Evolutionary conservation across 208 protist species (phyloP), one percentile per base, ranked within the genome.

Genomic region (Acanthamoeba triangularis): DNA sequence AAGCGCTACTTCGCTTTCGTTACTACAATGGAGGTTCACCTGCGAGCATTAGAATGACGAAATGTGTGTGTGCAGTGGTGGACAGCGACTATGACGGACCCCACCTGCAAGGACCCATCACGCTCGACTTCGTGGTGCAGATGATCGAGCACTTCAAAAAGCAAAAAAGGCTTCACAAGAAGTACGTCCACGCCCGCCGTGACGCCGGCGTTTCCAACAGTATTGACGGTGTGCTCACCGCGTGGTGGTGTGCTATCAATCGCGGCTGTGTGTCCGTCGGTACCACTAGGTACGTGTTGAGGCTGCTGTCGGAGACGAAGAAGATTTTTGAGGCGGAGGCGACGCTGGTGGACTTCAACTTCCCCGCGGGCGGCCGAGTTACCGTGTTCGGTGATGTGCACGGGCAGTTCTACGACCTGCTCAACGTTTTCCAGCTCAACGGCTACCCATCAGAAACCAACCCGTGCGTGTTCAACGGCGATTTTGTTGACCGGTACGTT

Each of bases 351-450:
- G 96, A 98, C 28, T 98, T 99, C 65, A 97, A 97, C 5, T 96
- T 95, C 90, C 54, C 69, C 10, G 56, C 14, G 90, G 72, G 59
- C 35, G 37, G 44, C 1, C 88, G 96, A 41, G 98, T 99, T 93
- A 99, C 98, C 28, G 99, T 99, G 37, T 99, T 99, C 98, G 99
- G 99, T 78, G 99, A 99, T 97, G 99, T 99, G 14, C 99, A 99
- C 97, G 99, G 99, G 14, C 99, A 99, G 97, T 99, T 98, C 96
- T 99, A 99, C 96, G 99, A 99, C 96, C 95, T 99, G 54, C 97
- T 99, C 49, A 99, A 99, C 96, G 99, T 99, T 94, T 99, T 99
- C 95, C 95, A 67, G 11, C 52, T 98, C 25, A 98, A 98, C 95
- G 97, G 97, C 28, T 93, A 88, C 3, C 98, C 97, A n/a, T 97